phyloP scores from a whole-genome alignment of 306 rosid genomes.

The Argentina anserina region DNA sequence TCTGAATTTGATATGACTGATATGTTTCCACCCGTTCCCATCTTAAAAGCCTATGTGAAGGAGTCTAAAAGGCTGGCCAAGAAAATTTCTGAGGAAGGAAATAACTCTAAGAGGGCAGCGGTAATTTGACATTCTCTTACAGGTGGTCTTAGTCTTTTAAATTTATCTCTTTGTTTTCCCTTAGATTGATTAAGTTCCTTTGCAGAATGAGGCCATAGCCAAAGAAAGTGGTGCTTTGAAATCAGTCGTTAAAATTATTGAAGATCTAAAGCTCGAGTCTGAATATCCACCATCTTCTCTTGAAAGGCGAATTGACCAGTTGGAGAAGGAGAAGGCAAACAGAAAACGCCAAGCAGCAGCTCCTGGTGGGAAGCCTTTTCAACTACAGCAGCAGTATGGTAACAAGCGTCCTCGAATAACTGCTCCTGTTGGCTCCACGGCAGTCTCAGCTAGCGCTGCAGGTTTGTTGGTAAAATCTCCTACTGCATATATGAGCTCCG shows the following conservation, averaged over 20 bases:
- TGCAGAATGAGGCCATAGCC: conserved; percentile 57
- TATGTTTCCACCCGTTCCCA: conserved; percentile 62
- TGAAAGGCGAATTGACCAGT: conserved; percentile 49
- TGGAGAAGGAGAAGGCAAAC: conserved; percentile 45
- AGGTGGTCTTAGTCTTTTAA: conserved; percentile 2
- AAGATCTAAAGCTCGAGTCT: conserved; percentile 56
- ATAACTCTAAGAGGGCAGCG: conserved; percentile 44
- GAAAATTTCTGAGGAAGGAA: conserved; percentile 50
- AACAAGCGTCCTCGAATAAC: conserved; percentile 43
- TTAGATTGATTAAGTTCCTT: conserved; percentile 21
- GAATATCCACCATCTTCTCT: conserved; percentile 55
- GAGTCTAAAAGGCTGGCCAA: conserved; percentile 45
- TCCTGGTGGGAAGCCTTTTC: conserved; percentile 38
- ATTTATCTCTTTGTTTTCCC: not conserved
- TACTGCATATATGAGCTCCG: conserved; percentile 38
- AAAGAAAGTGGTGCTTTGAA: conserved; percentile 61
- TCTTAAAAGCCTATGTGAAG: conserved; percentile 57
- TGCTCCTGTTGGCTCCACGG: conserved; percentile 35
- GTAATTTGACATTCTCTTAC: conserved; percentile 37
- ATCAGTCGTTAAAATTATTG: conserved; percentile 54
- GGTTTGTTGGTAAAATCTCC: conserved; percentile 51
- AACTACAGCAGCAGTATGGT: conserved; percentile 37
- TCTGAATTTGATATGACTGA: conserved; percentile 61
- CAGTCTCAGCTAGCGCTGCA: conserved; percentile 26
- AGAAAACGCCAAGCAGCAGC: conserved; percentile 37